Conservation (phyloP, 2,329 filamentous ascomycete species). For the Fusarium nelsonii region DNA sequence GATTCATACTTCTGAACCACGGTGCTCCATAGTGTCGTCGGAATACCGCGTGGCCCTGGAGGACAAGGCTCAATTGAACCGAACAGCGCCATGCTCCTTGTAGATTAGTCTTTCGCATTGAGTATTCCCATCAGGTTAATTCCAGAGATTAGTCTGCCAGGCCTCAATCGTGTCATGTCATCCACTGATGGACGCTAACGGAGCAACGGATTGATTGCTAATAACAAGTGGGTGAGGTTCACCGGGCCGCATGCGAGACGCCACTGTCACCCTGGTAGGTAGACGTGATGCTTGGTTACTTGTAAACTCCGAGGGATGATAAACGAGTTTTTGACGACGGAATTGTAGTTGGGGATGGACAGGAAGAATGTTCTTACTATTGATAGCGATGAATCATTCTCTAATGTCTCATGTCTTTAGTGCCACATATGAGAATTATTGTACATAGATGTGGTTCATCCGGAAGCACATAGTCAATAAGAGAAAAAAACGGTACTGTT, state of each 20-base stretch:
- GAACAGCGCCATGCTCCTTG: neutral
- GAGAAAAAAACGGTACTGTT: too few relatives aligned
- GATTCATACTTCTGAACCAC: neutral
- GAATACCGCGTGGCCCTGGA: neutral
- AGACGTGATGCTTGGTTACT: neutral
- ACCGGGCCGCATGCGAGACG: slow-evolving; percentile 4
- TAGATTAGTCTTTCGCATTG: slow-evolving; percentile 1
- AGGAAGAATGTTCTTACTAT: too few relatives aligned
- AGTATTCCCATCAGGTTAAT: neutral
- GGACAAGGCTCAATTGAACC: neutral
- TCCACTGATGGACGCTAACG: neutral
- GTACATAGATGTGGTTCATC: too few relatives aligned
- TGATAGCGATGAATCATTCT: too few relatives aligned
- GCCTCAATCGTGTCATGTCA: slow-evolving; percentile 1
- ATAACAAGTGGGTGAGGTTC: neutral
- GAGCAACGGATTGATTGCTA: neutral
- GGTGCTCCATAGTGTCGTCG: too few relatives aligned
- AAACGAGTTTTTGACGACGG: neutral
- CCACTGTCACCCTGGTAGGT: neutral
- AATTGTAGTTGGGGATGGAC: too few relatives aligned
- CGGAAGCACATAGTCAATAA: too few relatives aligned
- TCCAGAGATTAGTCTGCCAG: neutral
- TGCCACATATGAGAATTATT: too few relatives aligned
- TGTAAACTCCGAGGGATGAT: neutral
- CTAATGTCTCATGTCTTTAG: too few relatives aligned